Conservation (phyloP, 1,139 yeast species). For the Pichia inconspicua region DNA sequence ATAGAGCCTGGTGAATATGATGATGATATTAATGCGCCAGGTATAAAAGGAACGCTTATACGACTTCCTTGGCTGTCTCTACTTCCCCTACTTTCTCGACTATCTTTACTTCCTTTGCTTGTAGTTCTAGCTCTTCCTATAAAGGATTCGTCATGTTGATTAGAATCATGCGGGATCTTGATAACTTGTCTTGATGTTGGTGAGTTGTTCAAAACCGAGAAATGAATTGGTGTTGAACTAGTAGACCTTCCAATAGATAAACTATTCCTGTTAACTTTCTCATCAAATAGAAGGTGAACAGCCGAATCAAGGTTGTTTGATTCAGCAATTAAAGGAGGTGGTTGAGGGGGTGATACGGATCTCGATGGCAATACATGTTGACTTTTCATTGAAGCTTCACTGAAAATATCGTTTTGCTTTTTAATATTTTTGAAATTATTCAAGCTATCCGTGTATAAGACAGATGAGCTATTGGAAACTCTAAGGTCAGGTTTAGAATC, state of each 20-base stretch:
- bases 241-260: not conserved
- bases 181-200: not conserved
- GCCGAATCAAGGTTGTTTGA: conserved; percentile 5
- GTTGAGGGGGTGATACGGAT: conserved; percentile 11
- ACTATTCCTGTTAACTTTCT: not conserved
- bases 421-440: conserved; percentile 24
- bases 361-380: conserved; percentile 4
- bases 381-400: conserved; percentile 7
- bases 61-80: conserved; percentile 5
- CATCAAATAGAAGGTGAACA: conserved; percentile 4
- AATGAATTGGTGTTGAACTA: not conserved
- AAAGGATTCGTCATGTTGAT: not conserved
- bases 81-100: conserved; percentile 4
- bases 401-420: conserved; percentile 23
- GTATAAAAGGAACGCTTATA: conserved; percentile 7
- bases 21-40: conserved; percentile 5
- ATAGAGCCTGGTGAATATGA: conserved; percentile 20
- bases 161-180: not conserved
- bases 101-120: conserved; percentile 6
- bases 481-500: conserved; percentile 57
- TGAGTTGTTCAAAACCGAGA: not conserved
- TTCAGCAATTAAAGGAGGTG: conserved; percentile 11
- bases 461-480: conserved; percentile 22
- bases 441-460: conserved; percentile 23
- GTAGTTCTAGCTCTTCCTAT: conserved; percentile 1